These are phyloP conservation scores for Talaromyces thailandensis DNA, from an alignment of 495 filamentous ascomycete species.

Conservation along the genomic window DNA sequence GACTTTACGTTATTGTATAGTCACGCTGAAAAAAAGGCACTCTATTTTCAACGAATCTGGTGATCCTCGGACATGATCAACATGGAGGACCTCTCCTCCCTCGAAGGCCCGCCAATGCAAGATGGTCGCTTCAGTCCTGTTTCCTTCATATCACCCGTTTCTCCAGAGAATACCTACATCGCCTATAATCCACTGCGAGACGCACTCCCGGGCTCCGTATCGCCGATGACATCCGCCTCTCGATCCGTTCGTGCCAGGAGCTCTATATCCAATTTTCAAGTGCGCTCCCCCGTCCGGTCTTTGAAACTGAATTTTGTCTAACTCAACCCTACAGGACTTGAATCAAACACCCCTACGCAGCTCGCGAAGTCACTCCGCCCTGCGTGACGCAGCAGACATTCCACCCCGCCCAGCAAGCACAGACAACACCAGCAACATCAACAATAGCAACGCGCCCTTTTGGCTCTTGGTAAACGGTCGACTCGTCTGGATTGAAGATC, in stretches of 20 bases:
- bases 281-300: neutral
- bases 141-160: slow-evolving; percentile 1
- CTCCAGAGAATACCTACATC: neutral
- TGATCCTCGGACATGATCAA: neutral
- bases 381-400: neutral
- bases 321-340: neutral
- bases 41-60: too few species aligned
- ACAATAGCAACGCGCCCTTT: neutral
- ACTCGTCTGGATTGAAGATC: slow-evolving; percentile 12
- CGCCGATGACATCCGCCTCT: neutral
- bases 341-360: neutral
- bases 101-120: slow-evolving; percentile 27
- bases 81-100: slow-evolving; percentile 21
- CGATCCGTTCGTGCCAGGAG: neutral
- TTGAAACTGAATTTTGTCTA: neutral
- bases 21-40: too few species aligned
- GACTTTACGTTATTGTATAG: too few species aligned
- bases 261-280: neutral
- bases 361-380: slow-evolving; percentile 1
- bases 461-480: slow-evolving; percentile 6
- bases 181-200: neutral
- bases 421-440: neutral
- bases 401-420: slow-evolving; percentile 3
- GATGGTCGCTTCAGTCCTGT: slow-evolving; percentile 9
- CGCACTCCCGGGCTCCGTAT: neutral